Conservation (phyloP, 2,329 filamentous ascomycete species). For the Verticillium alfalfae region DNA sequence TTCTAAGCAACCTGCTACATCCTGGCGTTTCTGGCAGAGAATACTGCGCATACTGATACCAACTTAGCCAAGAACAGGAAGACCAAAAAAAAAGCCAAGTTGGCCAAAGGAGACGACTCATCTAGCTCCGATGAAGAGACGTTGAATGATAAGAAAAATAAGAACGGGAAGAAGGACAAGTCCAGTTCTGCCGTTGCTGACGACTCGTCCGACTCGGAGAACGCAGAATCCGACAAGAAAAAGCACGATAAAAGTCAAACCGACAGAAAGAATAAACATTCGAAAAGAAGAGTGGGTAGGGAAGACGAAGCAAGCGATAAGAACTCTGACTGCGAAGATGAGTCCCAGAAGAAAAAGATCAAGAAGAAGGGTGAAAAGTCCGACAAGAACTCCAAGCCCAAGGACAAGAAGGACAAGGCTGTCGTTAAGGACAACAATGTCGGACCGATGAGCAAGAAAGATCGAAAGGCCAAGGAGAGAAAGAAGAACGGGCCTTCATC, state of each 20-base stretch:
- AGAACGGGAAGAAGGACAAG: slow-evolving; percentile 11
- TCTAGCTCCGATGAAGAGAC: background rate
- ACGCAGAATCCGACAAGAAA: slow-evolving; percentile 8
- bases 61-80: slow-evolving; percentile 4
- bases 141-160: slow-evolving; percentile 9
- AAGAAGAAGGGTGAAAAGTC: slow-evolving; percentile 6
- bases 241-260: slow-evolving; percentile 10
- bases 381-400: background rate
- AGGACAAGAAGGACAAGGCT: background rate
- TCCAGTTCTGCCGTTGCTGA: slow-evolving; percentile 15
- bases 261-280: slow-evolving; percentile 5
- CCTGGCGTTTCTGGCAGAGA: background rate
- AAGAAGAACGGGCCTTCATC: slow-evolving; percentile 11
- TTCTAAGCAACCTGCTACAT: background rate
- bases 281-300: background rate
- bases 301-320: slow-evolving; percentile 7
- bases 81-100: slow-evolving; percentile 15
- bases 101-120: slow-evolving; percentile 3
- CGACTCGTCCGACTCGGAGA: slow-evolving; percentile 14
- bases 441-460: slow-evolving; percentile 1
- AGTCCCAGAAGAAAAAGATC: slow-evolving; percentile 2
- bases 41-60: background rate
- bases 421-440: background rate
- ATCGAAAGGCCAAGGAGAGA: slow-evolving; percentile 5
- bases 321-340: slow-evolving; percentile 1